Percentiles rank a stretch among this genome's conserved stretches.
Conservation (phyloP, 805 yeast species). For the Sugiyamaella floridensis region DNA sequence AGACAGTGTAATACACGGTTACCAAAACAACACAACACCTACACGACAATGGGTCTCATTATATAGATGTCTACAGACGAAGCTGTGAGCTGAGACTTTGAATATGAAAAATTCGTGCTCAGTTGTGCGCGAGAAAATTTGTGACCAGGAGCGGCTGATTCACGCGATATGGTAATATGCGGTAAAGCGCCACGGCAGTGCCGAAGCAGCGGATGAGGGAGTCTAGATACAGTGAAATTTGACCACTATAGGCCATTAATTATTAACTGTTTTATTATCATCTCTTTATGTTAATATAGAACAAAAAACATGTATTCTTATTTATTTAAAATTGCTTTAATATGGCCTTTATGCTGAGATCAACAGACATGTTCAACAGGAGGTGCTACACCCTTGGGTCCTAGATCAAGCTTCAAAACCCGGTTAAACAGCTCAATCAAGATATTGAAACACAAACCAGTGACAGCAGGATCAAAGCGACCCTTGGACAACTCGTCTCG, state of each 20-base stretch:
- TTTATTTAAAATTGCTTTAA: neutral
- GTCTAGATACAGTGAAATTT: too few relatives aligned
- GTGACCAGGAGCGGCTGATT: neutral
- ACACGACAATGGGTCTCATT: conserved; percentile 53
- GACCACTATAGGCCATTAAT: too few relatives aligned
- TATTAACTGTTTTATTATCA: too few relatives aligned
- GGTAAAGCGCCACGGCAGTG: neutral
- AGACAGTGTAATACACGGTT: neutral
- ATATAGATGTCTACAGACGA: neutral
- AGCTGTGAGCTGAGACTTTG: neutral
- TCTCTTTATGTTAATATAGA: too few relatives aligned
- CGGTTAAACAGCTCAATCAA: conserved; percentile 65
- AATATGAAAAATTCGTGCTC: neutral
- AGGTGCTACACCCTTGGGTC: conserved; percentile 45
- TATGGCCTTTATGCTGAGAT: neutral
- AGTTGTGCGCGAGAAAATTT: neutral
- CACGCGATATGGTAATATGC: neutral
- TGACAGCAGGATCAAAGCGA: conserved; percentile 74
- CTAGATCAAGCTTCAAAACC: conserved; percentile 57
- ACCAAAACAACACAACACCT: conserved; percentile 10
- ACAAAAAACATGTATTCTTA: neutral
- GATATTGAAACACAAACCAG: conserved; percentile 60
- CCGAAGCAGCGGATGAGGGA: too few relatives aligned
- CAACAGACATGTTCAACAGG: conserved; percentile 61
- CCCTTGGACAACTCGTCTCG: conserved; percentile 75